Percentiles rank a stretch among this genome's conserved stretches.
Conservation (phyloP, 2,329 filamentous ascomycete species). For the Phaeoacremonium minimum region DNA sequence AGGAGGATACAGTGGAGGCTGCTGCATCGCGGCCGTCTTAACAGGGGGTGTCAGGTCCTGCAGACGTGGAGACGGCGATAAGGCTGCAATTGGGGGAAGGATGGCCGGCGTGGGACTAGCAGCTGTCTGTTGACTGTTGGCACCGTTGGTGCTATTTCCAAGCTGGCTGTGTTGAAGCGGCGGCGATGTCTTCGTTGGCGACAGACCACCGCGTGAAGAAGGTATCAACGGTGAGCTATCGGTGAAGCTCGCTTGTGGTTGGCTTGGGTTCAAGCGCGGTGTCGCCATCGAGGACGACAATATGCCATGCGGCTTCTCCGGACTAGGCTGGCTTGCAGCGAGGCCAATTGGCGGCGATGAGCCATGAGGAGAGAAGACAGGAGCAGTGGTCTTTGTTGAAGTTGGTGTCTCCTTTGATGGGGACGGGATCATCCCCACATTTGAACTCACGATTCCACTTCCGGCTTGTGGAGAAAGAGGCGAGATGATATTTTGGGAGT, state of each 20-base stretch:
- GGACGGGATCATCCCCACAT: constrained; percentile 11
- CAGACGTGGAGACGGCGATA: constrained; percentile 53
- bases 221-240: constrained; percentile 32
- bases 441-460: constrained; percentile 14
- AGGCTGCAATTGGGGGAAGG: constrained; percentile 51
- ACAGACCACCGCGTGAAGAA: constrained; percentile 41
- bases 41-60: constrained; percentile 58
- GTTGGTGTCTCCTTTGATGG: constrained; percentile 19
- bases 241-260: constrained; percentile 17
- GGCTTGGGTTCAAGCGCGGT: constrained; percentile 9
- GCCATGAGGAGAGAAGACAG: constrained; percentile 11
- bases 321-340: constrained; percentile 12
- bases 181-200: constrained; percentile 49
- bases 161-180: constrained; percentile 20
- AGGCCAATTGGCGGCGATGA: constrained; percentile 7
- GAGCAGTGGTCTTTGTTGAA: constrained; percentile 19
- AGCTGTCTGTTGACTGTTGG: constrained; percentile 19
- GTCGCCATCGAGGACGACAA: constrained; percentile 9
- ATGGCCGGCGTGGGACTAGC: constrained; percentile 35
- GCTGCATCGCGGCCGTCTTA: constrained; percentile 46
- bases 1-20: constrained; percentile 19
- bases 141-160: constrained; percentile 18
- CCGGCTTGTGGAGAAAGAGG: constrained; percentile 1
- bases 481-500: constrained; percentile 5
- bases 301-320: constrained; percentile 7